phyloP scores from a whole-genome alignment of 23 red algal genomes.

The Gracilaria gracilis region DNA sequence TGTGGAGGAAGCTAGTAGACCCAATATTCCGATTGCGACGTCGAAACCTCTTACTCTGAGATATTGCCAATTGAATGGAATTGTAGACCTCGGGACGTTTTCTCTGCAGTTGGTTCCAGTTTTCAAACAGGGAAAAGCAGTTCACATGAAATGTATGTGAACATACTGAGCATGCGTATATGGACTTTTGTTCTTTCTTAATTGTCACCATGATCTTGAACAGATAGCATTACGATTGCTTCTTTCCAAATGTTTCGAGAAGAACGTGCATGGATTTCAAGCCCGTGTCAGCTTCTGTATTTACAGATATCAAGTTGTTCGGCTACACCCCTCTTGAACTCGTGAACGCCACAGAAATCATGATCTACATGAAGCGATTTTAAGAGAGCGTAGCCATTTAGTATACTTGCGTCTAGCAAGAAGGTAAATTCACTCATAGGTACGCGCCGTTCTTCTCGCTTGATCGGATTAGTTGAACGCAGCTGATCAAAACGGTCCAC shows the following conservation, averaged over 20 bases:
- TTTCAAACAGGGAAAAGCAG: neutral
- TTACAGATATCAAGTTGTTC: neutral
- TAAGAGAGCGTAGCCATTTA: constrained; percentile 7
- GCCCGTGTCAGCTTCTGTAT: neutral
- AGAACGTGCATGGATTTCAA: neutral
- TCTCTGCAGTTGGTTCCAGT: neutral
- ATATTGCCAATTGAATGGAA: neutral
- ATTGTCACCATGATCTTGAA: neutral
- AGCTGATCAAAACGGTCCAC: neutral
- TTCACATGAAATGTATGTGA: constrained; percentile 3
- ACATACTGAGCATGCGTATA: neutral
- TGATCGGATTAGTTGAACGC: constrained; percentile 2
- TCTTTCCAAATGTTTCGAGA: neutral
- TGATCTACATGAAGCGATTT: neutral
- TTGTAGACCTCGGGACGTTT: neutral
- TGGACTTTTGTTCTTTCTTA: neutral
- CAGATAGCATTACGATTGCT: neutral
- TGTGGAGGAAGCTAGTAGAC: neutral
- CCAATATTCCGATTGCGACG: neutral
- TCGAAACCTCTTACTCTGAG: neutral
- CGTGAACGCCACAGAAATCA: neutral
- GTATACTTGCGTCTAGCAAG: constrained; percentile 34
- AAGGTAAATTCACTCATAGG: constrained; percentile 9
- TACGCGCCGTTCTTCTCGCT: neutral
- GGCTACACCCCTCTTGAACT: neutral